phyloP scores from a whole-genome alignment of 208 protist genomes.

The Wallacemonas collosoma region DNA sequence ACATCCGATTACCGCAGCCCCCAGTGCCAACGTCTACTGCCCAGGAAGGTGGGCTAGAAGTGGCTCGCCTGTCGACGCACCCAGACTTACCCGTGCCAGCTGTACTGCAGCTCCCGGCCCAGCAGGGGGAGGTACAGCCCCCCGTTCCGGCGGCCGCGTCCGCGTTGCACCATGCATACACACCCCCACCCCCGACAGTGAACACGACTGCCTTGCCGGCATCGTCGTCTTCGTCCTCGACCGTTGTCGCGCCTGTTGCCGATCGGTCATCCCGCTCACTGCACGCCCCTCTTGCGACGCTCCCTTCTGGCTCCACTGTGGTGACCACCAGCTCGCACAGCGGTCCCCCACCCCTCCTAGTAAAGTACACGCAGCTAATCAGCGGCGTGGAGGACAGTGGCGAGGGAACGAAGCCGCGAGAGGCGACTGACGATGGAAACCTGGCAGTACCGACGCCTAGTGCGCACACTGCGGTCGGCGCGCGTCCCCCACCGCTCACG shows the following conservation, averaged over 20 bases:
- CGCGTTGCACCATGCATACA: too few relatives aligned
- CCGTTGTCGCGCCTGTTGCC: too few relatives aligned
- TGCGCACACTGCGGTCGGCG: background rate
- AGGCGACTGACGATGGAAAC: too few relatives aligned
- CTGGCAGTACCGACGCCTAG: too few relatives aligned
- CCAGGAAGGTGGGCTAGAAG: background rate
- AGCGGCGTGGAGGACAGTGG: background rate
- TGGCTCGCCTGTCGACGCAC: background rate
- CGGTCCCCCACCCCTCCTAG: background rate
- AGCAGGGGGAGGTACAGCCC: too few relatives aligned
- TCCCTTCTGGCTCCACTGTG: background rate
- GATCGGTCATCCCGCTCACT: too few relatives aligned
- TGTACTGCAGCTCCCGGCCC: too few relatives aligned
- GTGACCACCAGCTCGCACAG: background rate
- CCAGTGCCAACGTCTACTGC: background rate
- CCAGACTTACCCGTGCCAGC: too few relatives aligned
- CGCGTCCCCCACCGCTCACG: slow-evolving; percentile 1
- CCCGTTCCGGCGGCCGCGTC: too few relatives aligned
- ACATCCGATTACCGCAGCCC: background rate
- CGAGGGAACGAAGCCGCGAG: background rate
- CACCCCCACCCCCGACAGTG: too few relatives aligned
- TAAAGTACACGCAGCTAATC: background rate
- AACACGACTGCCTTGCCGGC: too few relatives aligned
- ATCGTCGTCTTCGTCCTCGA: too few relatives aligned
- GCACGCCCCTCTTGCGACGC: background rate